These are phyloP conservation scores for Inga laurina DNA, from an alignment of 306 rosid genomes.

Conservation along the genomic window DNA sequence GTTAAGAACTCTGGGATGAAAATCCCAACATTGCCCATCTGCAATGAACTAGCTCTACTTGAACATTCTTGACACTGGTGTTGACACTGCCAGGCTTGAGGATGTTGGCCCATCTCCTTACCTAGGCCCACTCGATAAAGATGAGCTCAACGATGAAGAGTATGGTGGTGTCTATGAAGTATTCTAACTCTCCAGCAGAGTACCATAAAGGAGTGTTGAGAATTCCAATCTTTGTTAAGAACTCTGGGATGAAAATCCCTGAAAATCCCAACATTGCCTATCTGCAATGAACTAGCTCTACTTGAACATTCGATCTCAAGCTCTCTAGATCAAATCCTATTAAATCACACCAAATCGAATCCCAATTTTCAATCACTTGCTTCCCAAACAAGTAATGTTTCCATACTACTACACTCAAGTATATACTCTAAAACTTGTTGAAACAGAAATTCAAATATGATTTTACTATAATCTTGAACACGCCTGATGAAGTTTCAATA, in stretches of 20 bases:
- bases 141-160: slow-evolving; percentile 63
- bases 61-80: no score
- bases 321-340: slow-evolving; percentile 73
- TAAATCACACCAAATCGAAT: background rate
- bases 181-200: slow-evolving; percentile 64
- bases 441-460: background rate
- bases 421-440: background rate
- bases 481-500: background rate
- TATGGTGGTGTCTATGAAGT: slow-evolving; percentile 77
- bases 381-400: background rate
- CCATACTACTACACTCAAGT: background rate
- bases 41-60: slow-evolving; percentile 71
- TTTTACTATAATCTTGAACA: background rate
- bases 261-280: slow-evolving; percentile 86
- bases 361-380: background rate
- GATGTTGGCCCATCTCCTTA: slow-evolving; percentile 75
- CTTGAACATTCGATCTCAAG: slow-evolving; percentile 64
- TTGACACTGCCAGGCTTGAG: slow-evolving; percentile 64
- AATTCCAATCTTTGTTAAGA: slow-evolving; percentile 67
- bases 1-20: slow-evolving; percentile 78
- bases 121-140: slow-evolving; percentile 80
- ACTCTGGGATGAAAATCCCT: slow-evolving; percentile 77
- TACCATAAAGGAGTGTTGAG: slow-evolving; percentile 78
- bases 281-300: slow-evolving; percentile 74
- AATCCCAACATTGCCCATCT: slow-evolving; percentile 85